Percentiles rank a stretch among this genome's conserved stretches.
Conservation (phyloP, 2,329 filamentous ascomycete genomes). For the Aspergillus terreus region DNA sequence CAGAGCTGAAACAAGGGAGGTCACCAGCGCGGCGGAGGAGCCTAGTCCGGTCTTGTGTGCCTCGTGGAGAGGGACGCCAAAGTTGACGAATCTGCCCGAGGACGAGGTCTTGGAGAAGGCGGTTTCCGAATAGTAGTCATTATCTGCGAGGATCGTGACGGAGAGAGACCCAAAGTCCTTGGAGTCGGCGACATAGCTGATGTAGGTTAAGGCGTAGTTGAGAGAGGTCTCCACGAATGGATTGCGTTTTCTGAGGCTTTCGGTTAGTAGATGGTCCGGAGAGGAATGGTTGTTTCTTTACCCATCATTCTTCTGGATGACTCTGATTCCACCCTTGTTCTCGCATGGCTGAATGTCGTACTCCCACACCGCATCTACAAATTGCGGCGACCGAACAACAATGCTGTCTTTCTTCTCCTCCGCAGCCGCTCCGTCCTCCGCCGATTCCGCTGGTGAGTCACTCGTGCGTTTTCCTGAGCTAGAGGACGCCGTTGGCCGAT, state of each 20-base stretch:
- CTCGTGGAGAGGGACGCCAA: constrained; percentile 67
- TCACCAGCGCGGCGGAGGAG: constrained; percentile 91
- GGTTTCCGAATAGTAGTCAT: constrained; percentile 89
- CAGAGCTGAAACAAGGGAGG: constrained; percentile 63
- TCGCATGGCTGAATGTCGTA: constrained; percentile 72
- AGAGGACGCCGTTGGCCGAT: constrained; percentile 13
- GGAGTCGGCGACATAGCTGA: constrained; percentile 46
- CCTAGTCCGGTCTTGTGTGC: constrained; percentile 96
- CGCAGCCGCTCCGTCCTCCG: constrained; percentile 24
- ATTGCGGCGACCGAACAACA: constrained; percentile 87
- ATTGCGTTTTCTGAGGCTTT: constrained; percentile 57
- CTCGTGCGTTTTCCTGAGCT: constrained; percentile 14
- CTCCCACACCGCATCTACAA: constrained; percentile 79
- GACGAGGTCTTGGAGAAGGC: constrained; percentile 36
- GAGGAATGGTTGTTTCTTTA: constrained; percentile 16
- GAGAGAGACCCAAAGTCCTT: constrained; percentile 62
- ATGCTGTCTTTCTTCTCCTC: constrained; percentile 67
- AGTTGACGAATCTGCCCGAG: constrained; percentile 64
- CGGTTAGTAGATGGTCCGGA: neutral
- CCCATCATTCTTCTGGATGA: constrained; percentile 59
- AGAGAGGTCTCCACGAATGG: constrained; percentile 91
- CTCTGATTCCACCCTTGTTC: constrained; percentile 73
- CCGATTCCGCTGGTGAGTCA: constrained; percentile 3
- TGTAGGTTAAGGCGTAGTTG: constrained; percentile 82
- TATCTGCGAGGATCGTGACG: constrained; percentile 87